Conservation (phyloP, 2,329 filamentous ascomycete species). For the Hortaea werneckii region DNA sequence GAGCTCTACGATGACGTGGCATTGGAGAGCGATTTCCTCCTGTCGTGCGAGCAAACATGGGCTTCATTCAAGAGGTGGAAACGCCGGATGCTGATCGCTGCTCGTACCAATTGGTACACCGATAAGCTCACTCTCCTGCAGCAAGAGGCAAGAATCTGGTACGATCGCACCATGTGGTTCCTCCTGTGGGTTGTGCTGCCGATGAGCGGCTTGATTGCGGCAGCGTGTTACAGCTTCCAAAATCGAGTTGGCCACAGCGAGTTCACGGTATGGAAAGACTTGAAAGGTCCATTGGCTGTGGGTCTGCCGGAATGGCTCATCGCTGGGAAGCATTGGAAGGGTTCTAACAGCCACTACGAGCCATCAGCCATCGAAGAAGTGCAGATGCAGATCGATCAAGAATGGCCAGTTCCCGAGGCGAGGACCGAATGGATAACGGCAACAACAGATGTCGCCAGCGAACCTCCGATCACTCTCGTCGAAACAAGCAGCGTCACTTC, state of each 20-base stretch:
- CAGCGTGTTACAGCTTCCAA: neutral
- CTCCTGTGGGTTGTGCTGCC: neutral
- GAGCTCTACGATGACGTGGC: constrained; percentile 2
- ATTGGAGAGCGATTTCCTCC: neutral
- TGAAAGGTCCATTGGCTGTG: neutral
- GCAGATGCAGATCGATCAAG: neutral
- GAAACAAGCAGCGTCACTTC: neutral
- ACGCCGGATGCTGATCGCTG: neutral
- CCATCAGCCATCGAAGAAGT: neutral
- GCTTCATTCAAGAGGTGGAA: neutral
- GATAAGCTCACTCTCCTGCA: neutral
- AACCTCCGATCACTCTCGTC: too few relatives aligned
- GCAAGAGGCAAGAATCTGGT: neutral
- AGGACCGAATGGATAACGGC: neutral
- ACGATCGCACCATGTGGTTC: neutral
- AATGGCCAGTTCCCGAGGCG: neutral
- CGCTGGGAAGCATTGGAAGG: neutral
- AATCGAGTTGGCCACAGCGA: neutral
- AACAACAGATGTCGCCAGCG: neutral
- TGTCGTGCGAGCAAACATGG: neutral
- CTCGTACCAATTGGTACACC: neutral
- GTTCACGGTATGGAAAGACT: neutral
- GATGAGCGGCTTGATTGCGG: neutral
- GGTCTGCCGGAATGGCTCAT: neutral
- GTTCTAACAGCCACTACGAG: neutral